A percentile compares a stretch with the other conserved stretches of the same genome.
Evolutionary conservation across 176 grass and related monocot genomes (phyloP).

Genomic region (Musa schizocarpa): DNA sequence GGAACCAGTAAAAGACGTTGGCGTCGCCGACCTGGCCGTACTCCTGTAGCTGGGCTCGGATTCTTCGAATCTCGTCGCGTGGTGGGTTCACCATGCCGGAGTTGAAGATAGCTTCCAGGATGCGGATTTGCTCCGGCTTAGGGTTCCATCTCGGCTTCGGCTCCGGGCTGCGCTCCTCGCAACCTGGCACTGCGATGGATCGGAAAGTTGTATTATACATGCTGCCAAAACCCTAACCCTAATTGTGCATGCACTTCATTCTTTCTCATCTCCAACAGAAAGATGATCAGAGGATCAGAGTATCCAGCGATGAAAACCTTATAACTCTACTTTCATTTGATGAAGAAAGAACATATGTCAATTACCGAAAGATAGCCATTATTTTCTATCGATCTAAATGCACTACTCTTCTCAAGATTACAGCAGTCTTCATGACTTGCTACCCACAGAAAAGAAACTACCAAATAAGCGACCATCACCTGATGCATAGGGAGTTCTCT

Average conservation of each 20-base stretch:
- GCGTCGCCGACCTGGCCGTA: slow-evolving; percentile 84
- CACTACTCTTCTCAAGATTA: background rate
- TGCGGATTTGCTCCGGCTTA: slow-evolving; percentile 83
- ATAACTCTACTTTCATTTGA: no score
- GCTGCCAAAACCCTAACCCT: background rate
- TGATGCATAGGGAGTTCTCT: slow-evolving; percentile 37
- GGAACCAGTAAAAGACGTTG: slow-evolving; percentile 99
- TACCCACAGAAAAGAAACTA: background rate
- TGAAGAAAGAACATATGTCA: no score
- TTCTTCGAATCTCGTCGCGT: slow-evolving; percentile 88
- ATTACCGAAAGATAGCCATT: no score
- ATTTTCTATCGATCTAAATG: no score
- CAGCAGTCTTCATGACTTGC: background rate
- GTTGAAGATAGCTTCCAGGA: slow-evolving; percentile 95
- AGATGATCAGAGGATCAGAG: no score
- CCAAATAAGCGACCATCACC: slow-evolving; percentile 3
- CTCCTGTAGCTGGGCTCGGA: slow-evolving; percentile 76
- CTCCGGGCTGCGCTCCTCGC: slow-evolving; percentile 63
- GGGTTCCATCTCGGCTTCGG: slow-evolving; percentile 98
- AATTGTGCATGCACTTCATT: background rate
- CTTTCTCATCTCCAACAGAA: no score
- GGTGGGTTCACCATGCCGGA: slow-evolving; percentile 86
- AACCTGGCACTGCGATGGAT: slow-evolving; percentile 12
- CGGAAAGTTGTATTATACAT: background rate
- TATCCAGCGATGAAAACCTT: no score